Percentiles rank a stretch among this genome's conserved stretches.
Conservation (phyloP, 108 stramenopile genomes). For the Epithemia pelagica region DNA sequence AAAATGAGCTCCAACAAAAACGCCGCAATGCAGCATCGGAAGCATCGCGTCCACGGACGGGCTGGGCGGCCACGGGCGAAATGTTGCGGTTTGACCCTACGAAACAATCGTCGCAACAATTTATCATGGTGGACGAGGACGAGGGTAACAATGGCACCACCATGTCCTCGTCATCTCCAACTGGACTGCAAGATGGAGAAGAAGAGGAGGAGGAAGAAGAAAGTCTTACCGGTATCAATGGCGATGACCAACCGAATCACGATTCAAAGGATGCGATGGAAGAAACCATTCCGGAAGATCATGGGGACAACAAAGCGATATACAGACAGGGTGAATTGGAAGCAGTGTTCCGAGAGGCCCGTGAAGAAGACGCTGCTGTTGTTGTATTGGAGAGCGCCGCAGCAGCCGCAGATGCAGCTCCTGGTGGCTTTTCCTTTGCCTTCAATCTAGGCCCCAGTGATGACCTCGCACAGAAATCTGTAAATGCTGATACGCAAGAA, state of each 20-base stretch:
- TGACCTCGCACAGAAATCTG: background rate
- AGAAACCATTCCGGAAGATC: slow-evolving; percentile 3
- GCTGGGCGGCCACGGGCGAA: slow-evolving; percentile 9
- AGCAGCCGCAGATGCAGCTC: background rate
- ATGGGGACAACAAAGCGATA: slow-evolving; percentile 13
- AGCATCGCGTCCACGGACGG: background rate
- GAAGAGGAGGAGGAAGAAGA: slow-evolving; percentile 23
- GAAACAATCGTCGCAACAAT: slow-evolving; percentile 27
- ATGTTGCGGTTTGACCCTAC: slow-evolving; percentile 61
- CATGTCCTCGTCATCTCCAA: too few relatives aligned
- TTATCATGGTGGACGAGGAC: slow-evolving; percentile 11
- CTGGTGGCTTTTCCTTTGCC: slow-evolving; percentile 2
- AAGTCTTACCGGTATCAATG: slow-evolving; percentile 7
- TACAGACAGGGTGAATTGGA: slow-evolving; percentile 74
- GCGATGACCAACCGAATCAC: background rate
- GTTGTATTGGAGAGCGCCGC: background rate
- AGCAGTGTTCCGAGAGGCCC: slow-evolving; percentile 60
- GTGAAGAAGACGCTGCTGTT: slow-evolving; percentile 18
- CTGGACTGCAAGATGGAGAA: slow-evolving; percentile 4
- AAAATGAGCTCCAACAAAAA: background rate
- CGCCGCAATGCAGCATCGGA: background rate
- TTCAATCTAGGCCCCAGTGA: background rate
- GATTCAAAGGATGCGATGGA: slow-evolving; percentile 10
- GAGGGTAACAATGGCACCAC: background rate
- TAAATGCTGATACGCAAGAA: slow-evolving; percentile 29